Percentiles rank a stretch among this genome's conserved stretches.
These are phyloP conservation scores for Thelephora aurantiotincta DNA, from an alignment of 768 basidiomycete species.

Conservation along the genomic window DNA sequence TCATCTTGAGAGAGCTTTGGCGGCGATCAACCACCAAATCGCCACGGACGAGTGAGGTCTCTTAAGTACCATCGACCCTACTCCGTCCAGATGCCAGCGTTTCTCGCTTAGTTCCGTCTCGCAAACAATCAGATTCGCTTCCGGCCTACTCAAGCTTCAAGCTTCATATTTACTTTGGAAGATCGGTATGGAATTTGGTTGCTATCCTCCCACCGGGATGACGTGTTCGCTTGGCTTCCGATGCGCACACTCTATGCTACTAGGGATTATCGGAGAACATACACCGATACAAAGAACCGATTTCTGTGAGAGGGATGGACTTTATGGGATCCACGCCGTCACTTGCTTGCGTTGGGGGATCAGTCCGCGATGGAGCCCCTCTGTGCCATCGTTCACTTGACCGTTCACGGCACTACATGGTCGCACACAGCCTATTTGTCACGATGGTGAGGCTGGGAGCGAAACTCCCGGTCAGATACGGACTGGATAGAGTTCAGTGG, in stretches of 20 bases:
- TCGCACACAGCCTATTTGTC: too few species aligned
- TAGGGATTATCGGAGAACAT: constrained; percentile 33
- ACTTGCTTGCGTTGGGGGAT: not conserved
- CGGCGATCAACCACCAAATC: constrained; percentile 15
- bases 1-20: constrained; percentile 22
- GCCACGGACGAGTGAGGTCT: constrained; percentile 14
- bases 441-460: too few species aligned
- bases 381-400: too few species aligned
- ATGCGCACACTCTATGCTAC: constrained; percentile 27
- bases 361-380: too few species aligned
- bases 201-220: constrained; percentile 11
- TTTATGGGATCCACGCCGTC: constrained; percentile 16
- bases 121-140: constrained; percentile 17
- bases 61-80: constrained; percentile 6
- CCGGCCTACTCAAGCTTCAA: constrained; percentile 17
- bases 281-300: constrained; percentile 26
- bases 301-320: constrained; percentile 8
- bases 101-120: constrained; percentile 15
- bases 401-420: too few species aligned
- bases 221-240: not conserved
- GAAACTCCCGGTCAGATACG: too few species aligned
- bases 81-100: not conserved
- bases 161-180: constrained; percentile 25
- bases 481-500: too few species aligned
- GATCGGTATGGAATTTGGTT: constrained; percentile 15